Base-by-base conservation (phyloP, 805 yeast genomes). In the Metschnikowia amazonensis region DNA sequence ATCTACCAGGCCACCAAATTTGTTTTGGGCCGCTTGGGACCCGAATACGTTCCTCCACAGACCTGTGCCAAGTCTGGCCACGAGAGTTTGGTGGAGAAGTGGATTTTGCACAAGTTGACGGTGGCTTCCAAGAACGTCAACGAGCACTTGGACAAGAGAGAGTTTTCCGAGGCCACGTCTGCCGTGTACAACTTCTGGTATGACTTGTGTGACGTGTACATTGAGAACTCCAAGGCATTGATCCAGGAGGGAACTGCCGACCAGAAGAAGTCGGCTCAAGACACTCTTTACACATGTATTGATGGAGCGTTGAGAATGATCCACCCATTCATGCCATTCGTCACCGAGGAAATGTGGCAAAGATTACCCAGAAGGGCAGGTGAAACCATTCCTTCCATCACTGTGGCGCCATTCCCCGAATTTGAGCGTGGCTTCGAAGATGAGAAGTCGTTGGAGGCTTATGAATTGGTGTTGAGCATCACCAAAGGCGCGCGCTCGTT, bases 291-390 rank as follows among this genome's bases (percentile, higher is more conserved):
- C 80, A 87, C 94, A 29, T 80, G 95, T 72, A 76, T 92, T 57
- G 98, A 94, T 61, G 86, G 86, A 55, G 97, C 97, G 9, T 78
- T 92, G 72, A 84, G 78, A 65, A 65, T 94, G 72, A 94, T 92
- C 57, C 98, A 92, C 65, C 99, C 99, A 65, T 94, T 89, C 76
- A 94, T 94, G 99, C 99, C 99, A 32, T 94, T 81, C 65, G 75
- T 94, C 56, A 84, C 98, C 39, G 99, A 94, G 70, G 99, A 94
- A 76, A 81, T 94, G 87, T 94, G 97, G 97, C 99, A 94, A 75
- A 87, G 98, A 70, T 74, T 94, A 61, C 98, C 98, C 59, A 84
- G 86, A 61, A 82, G 97, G 64, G 77, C 80, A 6, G 71, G 81
- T 44, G 97, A 87, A 59, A 68, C 69, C 18, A 74, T 89, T 23